Evolutionary conservation across 768 basidiomycete species (phyloP), one percentile per base, ranked within the genome.

Genomic region (Leccinum incarnatum): DNA sequence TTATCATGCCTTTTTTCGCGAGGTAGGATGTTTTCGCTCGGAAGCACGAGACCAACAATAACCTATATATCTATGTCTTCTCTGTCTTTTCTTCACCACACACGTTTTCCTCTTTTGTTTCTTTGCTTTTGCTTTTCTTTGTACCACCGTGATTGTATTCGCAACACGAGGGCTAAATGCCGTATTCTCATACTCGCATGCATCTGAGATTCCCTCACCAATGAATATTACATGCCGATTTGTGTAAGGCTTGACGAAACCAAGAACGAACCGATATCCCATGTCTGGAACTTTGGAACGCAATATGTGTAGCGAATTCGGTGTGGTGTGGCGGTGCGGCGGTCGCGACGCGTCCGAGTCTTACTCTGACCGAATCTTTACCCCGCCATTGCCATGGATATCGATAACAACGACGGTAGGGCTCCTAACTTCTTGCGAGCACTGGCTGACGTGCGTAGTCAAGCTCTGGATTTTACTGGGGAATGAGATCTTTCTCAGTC

Each of bases 101-200:
- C 40, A 19, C 40, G 40, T 30, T 10, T 25, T 40, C 15, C 8
- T 11, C 27, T 29, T 15, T 6, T 6, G 8, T 14, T 34, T n/a
- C 11, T 36, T 51, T 32, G 15, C 32, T 21, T 36, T 46, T 32
- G n/a, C 37, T 21, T 23, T n/a, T 11, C 15, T 42, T 52, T 53
- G 21, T 42, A 56, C 12, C 11, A 17, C 17, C 29, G 37, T 12
- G 42, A 11, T 19, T 69, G 67, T 71, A 69, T 59, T 57, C 25
- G 42, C 46, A 60, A 45, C 42, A 19, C 42, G 19, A 45, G 42
- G 11, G 42, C 19, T 45, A 42, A 19, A 42, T n/a, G 10, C 19
- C 42, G 42, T 19, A 19, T 10, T 45, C 11, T 19, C 19, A 45
- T 45, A 45, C 42, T 45, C 42, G 19, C 42, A 45, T 45, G 19